Conservation (phyloP, 1,284 basidiomycete species). For the Ceratorhiza oryzae-sativae region DNA sequence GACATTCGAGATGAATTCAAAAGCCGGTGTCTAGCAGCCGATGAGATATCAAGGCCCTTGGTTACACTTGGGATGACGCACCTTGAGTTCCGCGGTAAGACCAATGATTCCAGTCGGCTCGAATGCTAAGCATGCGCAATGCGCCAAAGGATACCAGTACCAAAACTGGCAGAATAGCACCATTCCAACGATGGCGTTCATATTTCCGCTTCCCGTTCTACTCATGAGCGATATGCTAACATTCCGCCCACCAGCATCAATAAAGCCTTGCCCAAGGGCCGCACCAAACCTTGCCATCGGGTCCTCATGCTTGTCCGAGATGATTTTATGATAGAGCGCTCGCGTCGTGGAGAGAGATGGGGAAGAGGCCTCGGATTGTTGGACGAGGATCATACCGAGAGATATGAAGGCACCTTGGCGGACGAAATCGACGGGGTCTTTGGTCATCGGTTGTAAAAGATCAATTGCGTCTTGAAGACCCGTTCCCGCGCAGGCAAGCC, state of each 20-base stretch:
- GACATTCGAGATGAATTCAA: slow-evolving; percentile 88
- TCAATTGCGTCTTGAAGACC: slow-evolving; percentile 86
- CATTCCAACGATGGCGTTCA: slow-evolving; percentile 94
- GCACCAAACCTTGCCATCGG: slow-evolving; percentile 97
- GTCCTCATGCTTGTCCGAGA: slow-evolving; percentile 95
- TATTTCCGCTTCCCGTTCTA: slow-evolving; percentile 88
- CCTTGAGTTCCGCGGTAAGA: slow-evolving; percentile 82
- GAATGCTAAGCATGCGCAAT: slow-evolving; percentile 89
- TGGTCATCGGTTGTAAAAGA: slow-evolving; percentile 95
- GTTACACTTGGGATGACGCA: slow-evolving; percentile 49
- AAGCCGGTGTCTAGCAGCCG: slow-evolving; percentile 74
- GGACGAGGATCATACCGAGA: slow-evolving; percentile 93
- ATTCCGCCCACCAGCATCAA: slow-evolving; percentile 95
- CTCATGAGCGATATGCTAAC: slow-evolving; percentile 92
- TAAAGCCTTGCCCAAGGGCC: slow-evolving; percentile 91
- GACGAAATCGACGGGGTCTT: slow-evolving; percentile 95
- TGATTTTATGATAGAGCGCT: slow-evolving; percentile 84
- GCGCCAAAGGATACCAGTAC: slow-evolving; percentile 99
- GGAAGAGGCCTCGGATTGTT: slow-evolving; percentile 89
- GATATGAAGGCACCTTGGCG: slow-evolving; percentile 96
- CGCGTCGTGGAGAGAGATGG: slow-evolving; percentile 82
- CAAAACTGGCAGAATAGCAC: slow-evolving; percentile 96
- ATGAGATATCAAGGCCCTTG: not conserved
- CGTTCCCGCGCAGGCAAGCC: slow-evolving; percentile 97
- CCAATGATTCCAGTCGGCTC: slow-evolving; percentile 94